phyloP scores from a whole-genome alignment of 768 basidiomycete species.

The Pleurotus giganteus region DNA sequence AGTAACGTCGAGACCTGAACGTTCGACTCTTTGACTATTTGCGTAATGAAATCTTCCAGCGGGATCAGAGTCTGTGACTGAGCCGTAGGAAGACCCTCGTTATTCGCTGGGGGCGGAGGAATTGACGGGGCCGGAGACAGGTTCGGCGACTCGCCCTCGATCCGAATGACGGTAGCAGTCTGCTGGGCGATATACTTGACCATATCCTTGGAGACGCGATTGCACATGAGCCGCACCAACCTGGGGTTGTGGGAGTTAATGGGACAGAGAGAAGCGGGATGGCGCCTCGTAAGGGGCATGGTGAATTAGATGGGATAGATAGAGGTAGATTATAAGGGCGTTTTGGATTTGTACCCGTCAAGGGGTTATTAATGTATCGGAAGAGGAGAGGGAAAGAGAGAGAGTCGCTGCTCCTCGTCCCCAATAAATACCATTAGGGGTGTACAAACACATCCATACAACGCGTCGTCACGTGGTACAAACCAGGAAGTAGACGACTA shows the following conservation, averaged over 20 bases:
- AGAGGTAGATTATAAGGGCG: constrained; percentile 7
- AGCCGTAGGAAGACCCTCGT: constrained; percentile 12
- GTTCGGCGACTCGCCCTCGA: constrained; percentile 50
- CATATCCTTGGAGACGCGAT: constrained; percentile 81
- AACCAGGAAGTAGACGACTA: not conserved
- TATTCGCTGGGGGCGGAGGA: not conserved
- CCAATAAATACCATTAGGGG: not conserved
- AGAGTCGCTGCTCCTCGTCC: not conserved
- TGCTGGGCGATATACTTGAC: constrained; percentile 80
- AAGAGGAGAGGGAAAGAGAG: not conserved
- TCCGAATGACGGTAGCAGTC: constrained; percentile 70
- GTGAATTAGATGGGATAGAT: constrained; percentile 7
- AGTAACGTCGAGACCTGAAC: constrained; percentile 91
- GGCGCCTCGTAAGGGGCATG: constrained; percentile 25
- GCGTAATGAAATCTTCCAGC: constrained; percentile 81
- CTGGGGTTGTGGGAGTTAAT: constrained; percentile 74
- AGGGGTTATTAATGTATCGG: constrained; percentile 2
- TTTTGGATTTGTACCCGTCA: constrained; percentile 8
- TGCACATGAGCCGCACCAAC: constrained; percentile 75
- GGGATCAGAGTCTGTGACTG: constrained; percentile 49
- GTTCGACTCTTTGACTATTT: constrained; percentile 76
- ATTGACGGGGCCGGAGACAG: constrained; percentile 22
- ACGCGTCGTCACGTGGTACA: not conserved
- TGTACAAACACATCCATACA: constrained; percentile 1
- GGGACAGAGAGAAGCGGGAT: constrained; percentile 84